A percentile compares a stretch with the other conserved stretches of the same genome.
These are phyloP conservation scores for Exsudoporus floridanus DNA, from an alignment of 1,284 basidiomycete genomes.

Conservation along the genomic window DNA sequence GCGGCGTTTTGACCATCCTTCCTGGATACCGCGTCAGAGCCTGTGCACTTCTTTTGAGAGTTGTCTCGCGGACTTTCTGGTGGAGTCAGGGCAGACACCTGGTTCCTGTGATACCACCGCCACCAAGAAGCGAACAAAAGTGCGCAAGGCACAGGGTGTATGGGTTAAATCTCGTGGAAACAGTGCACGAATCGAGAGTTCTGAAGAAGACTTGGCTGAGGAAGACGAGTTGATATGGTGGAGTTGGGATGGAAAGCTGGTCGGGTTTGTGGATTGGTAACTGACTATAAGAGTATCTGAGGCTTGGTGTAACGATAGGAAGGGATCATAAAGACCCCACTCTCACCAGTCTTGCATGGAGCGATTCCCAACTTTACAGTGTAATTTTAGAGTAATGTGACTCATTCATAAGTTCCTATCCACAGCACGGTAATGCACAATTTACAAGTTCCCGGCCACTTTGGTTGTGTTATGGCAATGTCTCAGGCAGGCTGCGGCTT, in stretches of 20 bases:
- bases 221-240: constrained; percentile 79
- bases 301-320: not conserved
- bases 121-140: constrained; percentile 30
- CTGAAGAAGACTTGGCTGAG: constrained; percentile 35
- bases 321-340: too few species aligned
- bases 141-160: constrained; percentile 54
- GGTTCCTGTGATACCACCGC: not conserved
- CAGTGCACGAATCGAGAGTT: not conserved
- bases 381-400: not conserved
- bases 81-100: constrained; percentile 22
- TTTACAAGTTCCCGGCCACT: not conserved
- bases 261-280: constrained; percentile 70
- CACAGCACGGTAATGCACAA: too few species aligned
- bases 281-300: not conserved
- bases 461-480: not conserved
- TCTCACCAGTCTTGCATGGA: not conserved
- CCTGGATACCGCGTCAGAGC: constrained; percentile 73
- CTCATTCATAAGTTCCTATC: not conserved
- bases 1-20: constrained; percentile 64
- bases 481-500: not conserved
- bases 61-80: constrained; percentile 40
- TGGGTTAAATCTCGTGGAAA: constrained; percentile 45
- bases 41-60: constrained; percentile 44
- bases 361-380: not conserved
- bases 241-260: constrained; percentile 72